These are phyloP conservation scores for Litchi chinensis DNA, from an alignment of 345 rosid species.

Conservation along the genomic window DNA sequence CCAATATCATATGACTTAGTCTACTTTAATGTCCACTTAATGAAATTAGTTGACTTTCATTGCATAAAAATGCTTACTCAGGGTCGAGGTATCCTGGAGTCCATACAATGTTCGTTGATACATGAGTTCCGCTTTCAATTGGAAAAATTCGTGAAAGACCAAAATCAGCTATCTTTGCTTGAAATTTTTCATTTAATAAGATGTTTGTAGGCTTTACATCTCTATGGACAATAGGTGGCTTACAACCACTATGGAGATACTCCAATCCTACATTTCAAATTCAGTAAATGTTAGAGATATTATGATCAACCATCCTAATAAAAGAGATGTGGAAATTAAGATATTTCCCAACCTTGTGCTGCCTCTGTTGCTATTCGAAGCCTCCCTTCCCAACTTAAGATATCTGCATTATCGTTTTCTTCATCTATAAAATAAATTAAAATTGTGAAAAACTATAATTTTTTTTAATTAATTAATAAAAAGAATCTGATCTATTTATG, in stretches of 20 bases:
- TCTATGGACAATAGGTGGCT: constrained; percentile 58
- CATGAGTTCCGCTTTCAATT: constrained; percentile 33
- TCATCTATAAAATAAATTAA: not conserved
- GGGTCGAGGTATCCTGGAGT: constrained; percentile 48
- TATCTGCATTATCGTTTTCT: constrained; percentile 9
- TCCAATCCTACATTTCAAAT: constrained; percentile 43
- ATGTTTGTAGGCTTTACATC: constrained; percentile 57
- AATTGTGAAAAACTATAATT: no score
- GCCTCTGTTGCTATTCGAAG: constrained; percentile 50
- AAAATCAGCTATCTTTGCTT: constrained; percentile 42
- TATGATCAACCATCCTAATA: no score
- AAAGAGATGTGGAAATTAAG: not conserved
- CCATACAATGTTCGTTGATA: constrained; percentile 47
- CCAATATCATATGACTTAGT: not conserved
- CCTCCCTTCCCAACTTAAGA: constrained; percentile 46
- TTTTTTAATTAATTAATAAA: no score
- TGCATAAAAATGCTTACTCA: constrained; percentile 19
- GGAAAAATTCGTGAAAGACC: constrained; percentile 36
- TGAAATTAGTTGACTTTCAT: no score
- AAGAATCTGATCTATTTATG: not conserved
- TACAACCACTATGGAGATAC: constrained; percentile 59
- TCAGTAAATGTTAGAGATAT: not conserved
- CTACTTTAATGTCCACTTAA: not conserved
- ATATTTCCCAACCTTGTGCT: constrained; percentile 46
- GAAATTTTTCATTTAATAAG: constrained; percentile 40